These are phyloP conservation scores for Syzygium syzygioides DNA, from an alignment of 441 rosid species.

Conservation along the genomic window DNA sequence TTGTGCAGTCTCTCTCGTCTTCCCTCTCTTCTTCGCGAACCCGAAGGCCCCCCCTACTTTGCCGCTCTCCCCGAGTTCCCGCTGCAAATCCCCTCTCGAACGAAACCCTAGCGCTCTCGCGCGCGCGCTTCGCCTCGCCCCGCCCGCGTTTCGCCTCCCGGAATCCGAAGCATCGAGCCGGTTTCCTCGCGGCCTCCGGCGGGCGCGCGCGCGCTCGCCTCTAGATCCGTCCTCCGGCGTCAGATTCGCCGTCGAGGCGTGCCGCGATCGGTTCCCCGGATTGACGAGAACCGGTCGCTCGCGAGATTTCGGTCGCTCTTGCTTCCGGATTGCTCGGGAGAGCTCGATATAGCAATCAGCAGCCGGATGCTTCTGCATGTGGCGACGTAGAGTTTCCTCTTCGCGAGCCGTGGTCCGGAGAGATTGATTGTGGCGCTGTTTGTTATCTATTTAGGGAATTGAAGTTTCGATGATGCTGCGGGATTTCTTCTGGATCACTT, in stretches of 20 bases:
- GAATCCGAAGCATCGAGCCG: not conserved
- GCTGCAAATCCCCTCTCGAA: constrained; percentile 23
- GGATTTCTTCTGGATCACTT: not conserved
- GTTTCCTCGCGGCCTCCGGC: not conserved
- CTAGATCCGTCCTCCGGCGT: not conserved
- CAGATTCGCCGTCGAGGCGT: not conserved
- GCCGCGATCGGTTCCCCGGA: not conserved
- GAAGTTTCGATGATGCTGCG: not conserved
- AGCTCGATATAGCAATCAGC: not conserved
- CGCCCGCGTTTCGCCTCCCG: not conserved
- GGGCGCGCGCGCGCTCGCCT: not conserved
- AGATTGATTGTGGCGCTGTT: constrained; percentile 1
- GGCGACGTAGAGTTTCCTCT: not conserved
- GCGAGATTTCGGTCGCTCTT: not conserved
- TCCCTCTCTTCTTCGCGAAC: constrained; percentile 33
- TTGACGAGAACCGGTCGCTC: not conserved
- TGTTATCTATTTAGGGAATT: constrained; percentile 1
- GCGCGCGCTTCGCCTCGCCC: constrained; percentile 9
- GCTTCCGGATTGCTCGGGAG: not conserved
- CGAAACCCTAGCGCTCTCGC: constrained; percentile 41
- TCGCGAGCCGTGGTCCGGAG: not conserved
- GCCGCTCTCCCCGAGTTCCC: constrained; percentile 72
- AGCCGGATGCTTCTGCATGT: not conserved
- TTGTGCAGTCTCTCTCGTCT: not conserved
- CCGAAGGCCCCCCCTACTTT: constrained; percentile 38